A percentile compares a stretch with the other conserved stretches of the same genome.
These are phyloP conservation scores for Eucalyptus pumila DNA, from an alignment of 345 rosid species.

Conservation along the genomic window DNA sequence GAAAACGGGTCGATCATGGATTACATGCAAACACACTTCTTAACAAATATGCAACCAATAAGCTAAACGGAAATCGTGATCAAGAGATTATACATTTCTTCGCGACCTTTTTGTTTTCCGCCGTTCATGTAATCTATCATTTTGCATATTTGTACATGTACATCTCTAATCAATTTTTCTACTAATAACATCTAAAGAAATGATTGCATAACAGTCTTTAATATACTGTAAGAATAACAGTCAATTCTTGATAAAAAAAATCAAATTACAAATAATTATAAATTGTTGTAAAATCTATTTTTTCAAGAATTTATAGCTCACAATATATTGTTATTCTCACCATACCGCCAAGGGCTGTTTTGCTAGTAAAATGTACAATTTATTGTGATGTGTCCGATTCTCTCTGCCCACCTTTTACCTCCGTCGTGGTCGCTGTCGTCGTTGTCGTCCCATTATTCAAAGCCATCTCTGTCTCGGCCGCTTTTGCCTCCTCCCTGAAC, in stretches of 20 bases:
- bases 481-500: constrained; percentile 30
- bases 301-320: rapidly evolving
- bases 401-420: not conserved
- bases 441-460: not conserved
- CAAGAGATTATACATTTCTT: not conserved
- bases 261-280: too few relatives aligned
- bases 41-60: too few relatives aligned
- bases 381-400: not conserved
- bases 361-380: not conserved
- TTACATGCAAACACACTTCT: not conserved
- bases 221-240: too few relatives aligned
- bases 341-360: too few relatives aligned
- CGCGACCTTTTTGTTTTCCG: not conserved
- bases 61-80: not conserved
- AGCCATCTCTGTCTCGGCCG: constrained; percentile 26
- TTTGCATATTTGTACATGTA: not conserved
- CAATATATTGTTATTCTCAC: too few relatives aligned
- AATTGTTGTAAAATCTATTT: too few relatives aligned
- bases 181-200: not conserved
- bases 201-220: too few relatives aligned
- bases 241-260: too few relatives aligned
- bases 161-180: not conserved
- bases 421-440: not conserved
- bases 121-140: not conserved
- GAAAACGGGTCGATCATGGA: not conserved